Evolutionary conservation across 208 protist genomes (phyloP).

Genomic region (Leishmania lainsoni): DNA sequence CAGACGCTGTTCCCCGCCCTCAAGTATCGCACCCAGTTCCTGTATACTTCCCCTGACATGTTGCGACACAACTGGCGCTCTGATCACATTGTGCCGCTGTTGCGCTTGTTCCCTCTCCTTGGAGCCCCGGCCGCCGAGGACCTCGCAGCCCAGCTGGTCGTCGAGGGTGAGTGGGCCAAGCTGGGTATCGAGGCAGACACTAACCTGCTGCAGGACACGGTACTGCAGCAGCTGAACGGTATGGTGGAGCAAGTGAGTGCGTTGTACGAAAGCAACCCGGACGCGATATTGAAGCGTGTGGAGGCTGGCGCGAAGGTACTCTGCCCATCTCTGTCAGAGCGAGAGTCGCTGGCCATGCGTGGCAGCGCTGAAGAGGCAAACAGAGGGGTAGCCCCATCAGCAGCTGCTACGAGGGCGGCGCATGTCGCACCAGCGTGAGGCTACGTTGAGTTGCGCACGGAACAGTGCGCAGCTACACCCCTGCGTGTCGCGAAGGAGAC

Average conservation of each 20-base stretch:
- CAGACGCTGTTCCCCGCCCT: slow-evolving; percentile 83
- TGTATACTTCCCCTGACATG: slow-evolving; percentile 82
- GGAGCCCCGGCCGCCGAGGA: slow-evolving; percentile 77
- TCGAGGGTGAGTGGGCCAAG: slow-evolving; percentile 78
- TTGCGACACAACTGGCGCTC: slow-evolving; percentile 83
- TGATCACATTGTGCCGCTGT: slow-evolving; percentile 79
- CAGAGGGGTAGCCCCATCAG: slow-evolving; percentile 1
- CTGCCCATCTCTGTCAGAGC: slow-evolving; percentile 57
- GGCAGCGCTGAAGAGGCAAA: slow-evolving; percentile 6
- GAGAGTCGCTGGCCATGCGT: slow-evolving; percentile 42
- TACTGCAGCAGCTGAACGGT: slow-evolving; percentile 53
- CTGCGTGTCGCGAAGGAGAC: neutral
- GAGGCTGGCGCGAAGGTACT: slow-evolving; percentile 64
- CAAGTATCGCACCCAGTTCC: slow-evolving; percentile 77
- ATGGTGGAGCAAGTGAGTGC: slow-evolving; percentile 65
- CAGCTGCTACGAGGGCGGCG: neutral
- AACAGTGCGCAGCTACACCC: neutral
- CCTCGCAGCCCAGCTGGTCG: slow-evolving; percentile 72
- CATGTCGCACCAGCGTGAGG: neutral
- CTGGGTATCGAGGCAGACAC: slow-evolving; percentile 53
- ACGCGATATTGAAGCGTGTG: slow-evolving; percentile 64
- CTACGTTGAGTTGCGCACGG: neutral
- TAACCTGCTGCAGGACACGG: slow-evolving; percentile 64
- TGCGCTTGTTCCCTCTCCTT: slow-evolving; percentile 78
- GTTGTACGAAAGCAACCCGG: slow-evolving; percentile 66